Evolutionary conservation across 257 asterid genomes (phyloP).

Genomic region (Nicotiana sylvestris): DNA sequence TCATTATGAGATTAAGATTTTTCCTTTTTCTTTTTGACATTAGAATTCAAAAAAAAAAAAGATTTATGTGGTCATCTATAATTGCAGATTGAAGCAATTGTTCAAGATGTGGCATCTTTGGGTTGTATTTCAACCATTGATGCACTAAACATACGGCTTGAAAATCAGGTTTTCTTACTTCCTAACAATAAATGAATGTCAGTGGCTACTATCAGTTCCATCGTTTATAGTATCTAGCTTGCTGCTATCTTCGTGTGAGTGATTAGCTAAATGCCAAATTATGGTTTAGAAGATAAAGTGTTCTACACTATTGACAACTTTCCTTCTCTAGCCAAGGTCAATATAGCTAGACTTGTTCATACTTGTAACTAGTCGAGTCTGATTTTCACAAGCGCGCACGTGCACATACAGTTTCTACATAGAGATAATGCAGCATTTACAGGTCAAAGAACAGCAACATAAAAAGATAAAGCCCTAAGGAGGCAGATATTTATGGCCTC

Average conservation of each 20-base stretch:
- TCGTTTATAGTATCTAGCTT: background rate
- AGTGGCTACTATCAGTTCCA: background rate
- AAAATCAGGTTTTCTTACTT: constrained; percentile 52
- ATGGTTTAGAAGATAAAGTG: background rate
- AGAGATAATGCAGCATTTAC: background rate
- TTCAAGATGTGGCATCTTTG: constrained; percentile 66
- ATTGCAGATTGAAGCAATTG: constrained; percentile 73
- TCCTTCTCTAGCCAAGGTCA: background rate
- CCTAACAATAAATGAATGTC: background rate
- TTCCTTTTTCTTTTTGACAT: background rate
- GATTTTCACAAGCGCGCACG: background rate
- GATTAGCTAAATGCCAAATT: background rate
- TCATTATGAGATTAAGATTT: no score
- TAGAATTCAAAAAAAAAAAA: background rate
- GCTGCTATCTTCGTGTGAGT: background rate
- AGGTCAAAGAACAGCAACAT: background rate
- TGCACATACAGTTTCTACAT: background rate
- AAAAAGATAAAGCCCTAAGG: background rate
- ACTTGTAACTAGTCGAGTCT: background rate
- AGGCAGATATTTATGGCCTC: background rate
- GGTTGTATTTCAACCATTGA: constrained; percentile 65
- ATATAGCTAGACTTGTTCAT: background rate
- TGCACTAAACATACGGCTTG: constrained; percentile 60
- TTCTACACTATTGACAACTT: background rate
- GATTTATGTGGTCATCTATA: background rate